These are phyloP conservation scores for Pezicula rhizophila DNA, from an alignment of 2,329 filamentous ascomycete genomes.

Conservation along the genomic window DNA sequence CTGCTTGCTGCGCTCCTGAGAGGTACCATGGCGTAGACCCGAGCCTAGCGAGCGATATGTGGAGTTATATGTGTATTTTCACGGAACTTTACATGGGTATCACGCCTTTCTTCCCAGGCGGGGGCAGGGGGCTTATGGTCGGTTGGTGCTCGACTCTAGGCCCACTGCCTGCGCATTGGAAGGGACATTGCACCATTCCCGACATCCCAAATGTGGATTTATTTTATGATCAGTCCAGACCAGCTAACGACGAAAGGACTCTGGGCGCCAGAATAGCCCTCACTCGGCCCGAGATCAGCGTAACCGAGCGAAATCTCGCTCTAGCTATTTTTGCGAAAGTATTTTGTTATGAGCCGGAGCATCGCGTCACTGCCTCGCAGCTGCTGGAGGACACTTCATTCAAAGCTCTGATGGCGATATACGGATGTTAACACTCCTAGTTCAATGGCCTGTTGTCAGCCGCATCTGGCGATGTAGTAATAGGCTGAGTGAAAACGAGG, in stretches of 20 bases:
- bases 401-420: neutral
- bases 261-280: conserved; percentile 2
- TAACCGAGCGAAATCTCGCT: conserved; percentile 4
- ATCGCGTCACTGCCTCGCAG: neutral
- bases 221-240: conserved; percentile 8
- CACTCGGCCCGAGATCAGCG: conserved; percentile 3
- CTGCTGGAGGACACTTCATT: neutral
- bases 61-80: conserved; percentile 14
- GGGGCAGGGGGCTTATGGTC: neutral
- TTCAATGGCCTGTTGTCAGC: neutral
- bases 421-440: neutral
- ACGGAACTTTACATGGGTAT: conserved; percentile 9
- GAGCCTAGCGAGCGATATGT: conserved; percentile 12
- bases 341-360: conserved; percentile 5
- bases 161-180: conserved; percentile 7
- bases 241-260: conserved; percentile 1
- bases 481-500: neutral
- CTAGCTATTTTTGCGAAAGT: conserved; percentile 7
- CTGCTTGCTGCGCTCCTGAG: conserved; percentile 10
- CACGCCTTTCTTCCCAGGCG: conserved; percentile 2
- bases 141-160: neutral
- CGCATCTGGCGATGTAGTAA: neutral
- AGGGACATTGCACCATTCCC: conserved; percentile 1
- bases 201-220: neutral
- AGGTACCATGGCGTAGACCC: conserved; percentile 7